Evolutionary conservation across 495 filamentous ascomycete species (phyloP).

Genomic region (Neurospora sp.): DNA sequence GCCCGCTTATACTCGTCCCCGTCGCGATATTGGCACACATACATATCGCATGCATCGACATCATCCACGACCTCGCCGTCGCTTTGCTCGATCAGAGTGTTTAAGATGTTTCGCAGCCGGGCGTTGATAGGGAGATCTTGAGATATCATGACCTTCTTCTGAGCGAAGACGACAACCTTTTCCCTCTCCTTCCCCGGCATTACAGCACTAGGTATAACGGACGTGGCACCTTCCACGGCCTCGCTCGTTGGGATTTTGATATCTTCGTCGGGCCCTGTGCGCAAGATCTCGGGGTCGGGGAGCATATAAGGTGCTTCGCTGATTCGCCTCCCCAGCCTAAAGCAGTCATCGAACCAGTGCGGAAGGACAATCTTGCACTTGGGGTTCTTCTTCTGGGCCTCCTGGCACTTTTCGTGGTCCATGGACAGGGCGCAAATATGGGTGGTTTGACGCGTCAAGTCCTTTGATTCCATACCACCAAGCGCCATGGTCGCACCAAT

Average conservation of each 20-base stretch:
- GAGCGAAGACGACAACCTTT: conserved; percentile 52
- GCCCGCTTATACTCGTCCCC: conserved; percentile 69
- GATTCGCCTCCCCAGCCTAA: conserved; percentile 80
- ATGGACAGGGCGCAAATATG: conserved; percentile 79
- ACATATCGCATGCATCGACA: conserved; percentile 64
- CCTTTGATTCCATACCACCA: conserved; percentile 67
- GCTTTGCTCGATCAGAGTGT: conserved; percentile 54
- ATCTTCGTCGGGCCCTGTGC: conserved; percentile 39
- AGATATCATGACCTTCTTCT: conserved; percentile 54
- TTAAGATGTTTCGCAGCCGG: conserved; percentile 55
- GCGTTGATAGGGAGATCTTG: conserved; percentile 58
- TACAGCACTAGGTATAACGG: conserved; percentile 45
- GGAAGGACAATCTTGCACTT: conserved; percentile 80
- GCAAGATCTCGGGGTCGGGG: conserved; percentile 73
- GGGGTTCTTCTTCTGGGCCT: conserved; percentile 50
- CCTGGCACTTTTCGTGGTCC: conserved; percentile 59
- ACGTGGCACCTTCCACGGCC: conserved; percentile 63
- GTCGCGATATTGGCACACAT: conserved; percentile 80
- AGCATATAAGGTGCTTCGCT: conserved; percentile 79
- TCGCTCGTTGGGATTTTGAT: conserved; percentile 45
- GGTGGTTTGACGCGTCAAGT: conserved; percentile 62
- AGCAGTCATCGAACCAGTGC: conserved; percentile 97
- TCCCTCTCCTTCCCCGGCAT: conserved; percentile 20
- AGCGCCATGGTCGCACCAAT: conserved; percentile 80
- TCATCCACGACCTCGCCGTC: conserved; percentile 57